Evolutionary conservation across 2,329 filamentous ascomycete genomes (phyloP), one percentile per base, ranked within the genome.

Genomic region (Scedosporium aurantiacum): DNA sequence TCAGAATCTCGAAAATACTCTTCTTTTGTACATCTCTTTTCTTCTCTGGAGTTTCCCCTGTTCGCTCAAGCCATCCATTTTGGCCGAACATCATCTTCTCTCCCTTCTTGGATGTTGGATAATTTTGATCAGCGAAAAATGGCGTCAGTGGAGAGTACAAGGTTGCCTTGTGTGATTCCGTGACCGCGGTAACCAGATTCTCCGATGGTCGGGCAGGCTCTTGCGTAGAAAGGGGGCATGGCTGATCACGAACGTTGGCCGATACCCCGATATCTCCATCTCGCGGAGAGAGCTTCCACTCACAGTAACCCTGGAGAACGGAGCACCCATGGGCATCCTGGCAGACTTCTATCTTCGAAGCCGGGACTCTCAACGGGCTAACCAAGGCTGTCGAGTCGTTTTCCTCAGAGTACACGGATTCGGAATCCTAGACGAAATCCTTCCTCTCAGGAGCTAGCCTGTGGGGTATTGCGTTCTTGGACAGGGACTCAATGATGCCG

Each of bases 41-140:
- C 41, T 67, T 66, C 1, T 70, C 66, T 3, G 61, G 62, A 5
- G 47, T 41, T 12, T 62, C 62, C 5, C 69, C 70, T 1, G 73
- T 78, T 16, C 75, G 74, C 67, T 83, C 81, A 2, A 84, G 74
- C 82, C 82, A 85, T 23, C 82, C 82, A 57, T 81, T 77, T 2
- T 79, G 71, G 2, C 82, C 82, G 62, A 84, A 78, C 68, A 85
- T 69, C 2, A 72, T 77, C 72, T 84, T 84, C 43, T 73, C 73
- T 0, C 75, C 75, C 57, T 70, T 76, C 64, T 74, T 78, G 47
- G 67, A 64, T 4, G 67, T 66, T 1, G 76, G 74, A 12, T 72
- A 72, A 10, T 70, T 73, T n/a, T 71, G 65, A 2, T 71, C 74
- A 32, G 73, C 70, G 60, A 79, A 76, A 58, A 77, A 76, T 0